A percentile compares a stretch with the other conserved stretches of the same genome.
These are phyloP conservation scores for Galeopsis tetrahit DNA, from an alignment of 257 asterid genomes.

Conservation along the genomic window DNA sequence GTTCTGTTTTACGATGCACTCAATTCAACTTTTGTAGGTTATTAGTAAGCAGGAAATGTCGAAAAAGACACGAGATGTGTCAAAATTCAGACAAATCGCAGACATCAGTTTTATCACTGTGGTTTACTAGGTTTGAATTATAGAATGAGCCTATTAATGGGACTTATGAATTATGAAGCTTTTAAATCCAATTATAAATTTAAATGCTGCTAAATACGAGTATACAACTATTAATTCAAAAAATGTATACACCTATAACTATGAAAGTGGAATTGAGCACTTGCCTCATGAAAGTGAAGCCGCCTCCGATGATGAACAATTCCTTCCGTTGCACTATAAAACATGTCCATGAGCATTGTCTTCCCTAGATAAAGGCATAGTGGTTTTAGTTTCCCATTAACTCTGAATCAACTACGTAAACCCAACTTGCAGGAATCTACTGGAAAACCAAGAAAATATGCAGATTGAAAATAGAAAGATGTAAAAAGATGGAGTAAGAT, in stretches of 20 bases:
- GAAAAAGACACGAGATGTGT: background rate
- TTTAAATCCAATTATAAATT: background rate
- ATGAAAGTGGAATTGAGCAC: constrained; percentile 37
- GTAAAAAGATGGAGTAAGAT: constrained; percentile 34
- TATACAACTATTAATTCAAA: background rate
- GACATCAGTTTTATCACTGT: constrained; percentile 6
- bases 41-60: constrained; percentile 5
- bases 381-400: constrained; percentile 38
- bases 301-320: constrained; percentile 87
- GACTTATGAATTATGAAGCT: background rate
- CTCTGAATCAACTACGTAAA: constrained; percentile 6
- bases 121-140: background rate
- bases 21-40: background rate
- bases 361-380: constrained; percentile 64
- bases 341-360: constrained; percentile 99
- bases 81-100: background rate
- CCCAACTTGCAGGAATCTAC: constrained; percentile 34
- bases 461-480: constrained; percentile 19
- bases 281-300: constrained; percentile 94
- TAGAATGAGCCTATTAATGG: background rate
- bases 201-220: background rate
- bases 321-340: constrained; percentile 83
- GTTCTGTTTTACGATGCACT: constrained; percentile 8
- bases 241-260: background rate
- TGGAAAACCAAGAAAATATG: constrained; percentile 24